Conservation (phyloP, 495 filamentous ascomycete genomes). For the Astrothelium subdiscretum region DNA sequence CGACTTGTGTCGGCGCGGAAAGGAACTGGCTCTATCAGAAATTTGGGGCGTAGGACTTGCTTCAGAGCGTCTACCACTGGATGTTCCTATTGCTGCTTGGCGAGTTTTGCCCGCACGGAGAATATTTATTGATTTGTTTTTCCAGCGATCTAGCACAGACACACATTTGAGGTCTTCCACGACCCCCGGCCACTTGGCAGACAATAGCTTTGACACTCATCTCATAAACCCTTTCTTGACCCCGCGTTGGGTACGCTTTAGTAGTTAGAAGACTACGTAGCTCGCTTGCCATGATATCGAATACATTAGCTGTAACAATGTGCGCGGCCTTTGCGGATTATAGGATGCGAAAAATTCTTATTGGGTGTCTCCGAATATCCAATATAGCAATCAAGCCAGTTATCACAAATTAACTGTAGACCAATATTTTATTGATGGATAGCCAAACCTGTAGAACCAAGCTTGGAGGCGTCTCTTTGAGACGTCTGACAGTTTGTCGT, state of each 20-base stretch:
- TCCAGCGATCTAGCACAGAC: background rate
- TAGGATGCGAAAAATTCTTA: too few relatives aligned
- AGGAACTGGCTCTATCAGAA: background rate
- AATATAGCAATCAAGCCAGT: too few relatives aligned
- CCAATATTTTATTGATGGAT: too few relatives aligned
- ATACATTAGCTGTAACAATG: background rate
- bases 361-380: too few relatives aligned
- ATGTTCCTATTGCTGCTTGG: background rate
- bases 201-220: background rate
- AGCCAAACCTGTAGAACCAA: too few relatives aligned
- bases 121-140: background rate
- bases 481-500: too few relatives aligned
- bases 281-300: background rate
- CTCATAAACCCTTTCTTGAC: background rate
- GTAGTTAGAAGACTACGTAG: background rate
- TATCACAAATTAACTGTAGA: too few relatives aligned
- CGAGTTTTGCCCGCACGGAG: background rate
- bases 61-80: background rate
- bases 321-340: too few relatives aligned
- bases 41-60: background rate
- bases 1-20: too few relatives aligned
- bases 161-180: background rate
- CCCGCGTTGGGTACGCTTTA: background rate
- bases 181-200: background rate
- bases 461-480: too few relatives aligned